Percentiles rank a stretch among this genome's conserved stretches.
Evolutionary conservation across 495 filamentous ascomycete species (phyloP).

Genomic region (Talaromyces borbonicus): DNA sequence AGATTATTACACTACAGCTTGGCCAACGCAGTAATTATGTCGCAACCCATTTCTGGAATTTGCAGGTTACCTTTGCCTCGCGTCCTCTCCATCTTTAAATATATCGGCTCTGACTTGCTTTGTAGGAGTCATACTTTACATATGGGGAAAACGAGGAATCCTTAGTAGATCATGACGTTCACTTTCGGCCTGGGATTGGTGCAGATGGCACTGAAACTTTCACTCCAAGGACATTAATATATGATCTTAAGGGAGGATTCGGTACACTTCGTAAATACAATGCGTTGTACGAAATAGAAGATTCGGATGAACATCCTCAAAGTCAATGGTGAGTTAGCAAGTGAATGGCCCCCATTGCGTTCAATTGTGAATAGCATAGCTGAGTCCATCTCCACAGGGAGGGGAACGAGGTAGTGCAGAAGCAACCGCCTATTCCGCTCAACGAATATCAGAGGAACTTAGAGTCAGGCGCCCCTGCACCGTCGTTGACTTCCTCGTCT

Average conservation of each 20-base stretch:
- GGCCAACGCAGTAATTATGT: constrained; percentile 89
- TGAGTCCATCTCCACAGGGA: constrained; percentile 50
- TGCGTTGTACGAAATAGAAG: constrained; percentile 68
- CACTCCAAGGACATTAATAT: constrained; percentile 82
- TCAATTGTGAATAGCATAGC: neutral
- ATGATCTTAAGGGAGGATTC: constrained; percentile 90
- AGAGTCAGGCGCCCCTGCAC: constrained; percentile 50
- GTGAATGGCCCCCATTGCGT: neutral
- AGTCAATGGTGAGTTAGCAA: constrained; percentile 48
- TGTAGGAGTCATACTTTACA: constrained; percentile 90
- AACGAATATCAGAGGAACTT: constrained; percentile 71
- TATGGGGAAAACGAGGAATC: constrained; percentile 61
- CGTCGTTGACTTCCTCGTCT: constrained; percentile 53
- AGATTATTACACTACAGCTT: constrained; percentile 89
- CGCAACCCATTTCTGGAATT: constrained; percentile 98
- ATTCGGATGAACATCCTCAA: constrained; percentile 37
- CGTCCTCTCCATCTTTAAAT: neutral
- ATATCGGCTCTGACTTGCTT: constrained; percentile 13
- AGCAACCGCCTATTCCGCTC: constrained; percentile 52
- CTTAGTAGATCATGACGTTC: constrained; percentile 79
- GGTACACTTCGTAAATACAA: constrained; percentile 81
- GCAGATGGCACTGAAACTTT: constrained; percentile 76
- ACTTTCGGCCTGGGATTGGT: constrained; percentile 81
- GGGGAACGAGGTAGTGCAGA: constrained; percentile 57
- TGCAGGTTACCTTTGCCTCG: constrained; percentile 47